A percentile compares a stretch with the other conserved stretches of the same genome.
Conservation (phyloP, 805 yeast genomes). For the Grigorovia humatica region DNA sequence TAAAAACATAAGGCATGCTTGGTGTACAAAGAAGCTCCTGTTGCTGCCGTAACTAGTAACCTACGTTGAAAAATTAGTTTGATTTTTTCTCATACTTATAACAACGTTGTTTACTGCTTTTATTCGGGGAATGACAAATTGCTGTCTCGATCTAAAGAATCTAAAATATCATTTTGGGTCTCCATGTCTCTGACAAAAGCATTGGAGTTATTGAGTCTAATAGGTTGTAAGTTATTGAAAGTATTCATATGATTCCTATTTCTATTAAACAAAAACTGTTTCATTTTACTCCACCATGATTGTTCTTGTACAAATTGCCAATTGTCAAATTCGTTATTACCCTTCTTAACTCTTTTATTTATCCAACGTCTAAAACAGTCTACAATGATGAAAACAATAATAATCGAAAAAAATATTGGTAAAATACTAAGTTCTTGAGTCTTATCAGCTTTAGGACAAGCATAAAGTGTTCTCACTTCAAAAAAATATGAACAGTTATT, state of each 20-base stretch:
- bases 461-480: constrained; percentile 76
- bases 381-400: constrained; percentile 30
- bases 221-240: neutral
- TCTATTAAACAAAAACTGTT: neutral
- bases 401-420: constrained; percentile 51
- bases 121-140: constrained; percentile 17
- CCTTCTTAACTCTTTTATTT: constrained; percentile 5
- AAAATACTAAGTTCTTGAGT: constrained; percentile 54
- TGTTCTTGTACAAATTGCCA: constrained; percentile 23
- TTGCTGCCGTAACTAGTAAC: no score
- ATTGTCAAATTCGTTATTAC: constrained; percentile 1
- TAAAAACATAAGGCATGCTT: no score
- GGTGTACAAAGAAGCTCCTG: no score
- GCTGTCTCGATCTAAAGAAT: constrained; percentile 18
- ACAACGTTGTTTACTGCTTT: neutral
- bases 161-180: constrained; percentile 32
- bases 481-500: constrained; percentile 76
- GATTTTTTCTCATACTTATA: no score
- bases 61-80: no score
- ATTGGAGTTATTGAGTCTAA: constrained; percentile 1
- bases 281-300: constrained; percentile 3
- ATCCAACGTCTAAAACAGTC: constrained; percentile 32
- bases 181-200: constrained; percentile 32
- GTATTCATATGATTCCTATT: neutral
- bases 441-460: constrained; percentile 71